These are phyloP conservation scores for Coemansia erecta DNA, from an alignment of 192 early-diverging fungal genomes.

Conservation along the genomic window DNA sequence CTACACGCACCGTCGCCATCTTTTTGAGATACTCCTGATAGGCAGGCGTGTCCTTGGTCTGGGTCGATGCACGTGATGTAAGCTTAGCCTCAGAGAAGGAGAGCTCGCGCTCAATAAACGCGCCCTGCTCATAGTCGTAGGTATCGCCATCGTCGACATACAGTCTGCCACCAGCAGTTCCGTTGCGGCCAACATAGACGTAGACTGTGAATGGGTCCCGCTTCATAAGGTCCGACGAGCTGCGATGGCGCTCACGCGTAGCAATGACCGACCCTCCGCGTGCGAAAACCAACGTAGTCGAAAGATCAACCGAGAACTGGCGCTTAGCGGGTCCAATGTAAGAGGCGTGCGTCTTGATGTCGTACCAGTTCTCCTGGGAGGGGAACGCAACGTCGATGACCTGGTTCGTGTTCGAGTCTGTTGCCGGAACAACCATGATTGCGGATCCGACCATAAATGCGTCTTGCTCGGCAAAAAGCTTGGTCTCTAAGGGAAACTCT, in stretches of 20 bases:
- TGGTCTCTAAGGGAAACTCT: constrained; percentile 80
- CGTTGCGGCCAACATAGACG: constrained; percentile 69
- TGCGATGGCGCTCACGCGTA: constrained; percentile 78
- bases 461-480: constrained; percentile 76
- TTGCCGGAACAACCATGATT: constrained; percentile 73
- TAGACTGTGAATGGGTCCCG: constrained; percentile 91
- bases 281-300: constrained; percentile 78
- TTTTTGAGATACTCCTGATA: constrained; percentile 16
- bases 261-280: constrained; percentile 91
- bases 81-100: constrained; percentile 28
- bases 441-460: constrained; percentile 89
- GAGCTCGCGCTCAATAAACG: constrained; percentile 60
- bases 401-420: constrained; percentile 36
- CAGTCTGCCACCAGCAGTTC: constrained; percentile 70
- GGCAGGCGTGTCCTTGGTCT: constrained; percentile 11
- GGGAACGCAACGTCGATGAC: constrained; percentile 73
- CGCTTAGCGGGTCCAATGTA: constrained; percentile 48
- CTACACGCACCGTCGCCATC: constrained; percentile 43
- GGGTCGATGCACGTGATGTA: constrained; percentile 39
- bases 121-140: constrained; percentile 67
- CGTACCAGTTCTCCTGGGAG: constrained; percentile 60
- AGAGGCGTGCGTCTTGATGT: constrained; percentile 49
- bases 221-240: constrained; percentile 74
- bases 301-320: constrained; percentile 62
- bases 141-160: constrained; percentile 92